Base-by-base conservation (phyloP, 164 flowering plant genomes). In the Aristolochia californica region DNA sequence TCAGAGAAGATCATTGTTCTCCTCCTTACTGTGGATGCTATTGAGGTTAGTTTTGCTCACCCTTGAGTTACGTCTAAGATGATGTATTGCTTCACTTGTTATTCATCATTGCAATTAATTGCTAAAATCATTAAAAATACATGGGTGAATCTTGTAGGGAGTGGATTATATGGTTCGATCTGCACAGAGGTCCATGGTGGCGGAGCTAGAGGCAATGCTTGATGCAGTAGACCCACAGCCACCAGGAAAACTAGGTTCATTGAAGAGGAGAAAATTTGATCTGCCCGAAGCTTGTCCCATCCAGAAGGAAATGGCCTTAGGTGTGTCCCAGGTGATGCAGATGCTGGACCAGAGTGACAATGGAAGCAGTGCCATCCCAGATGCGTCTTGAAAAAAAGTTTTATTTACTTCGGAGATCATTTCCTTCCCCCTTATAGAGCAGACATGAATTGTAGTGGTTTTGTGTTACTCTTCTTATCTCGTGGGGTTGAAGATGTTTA, bases 191-290 rank as follows among this genome's bases (percentile, higher is more conserved):
- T 82, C 89, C 10, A 85, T 93, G 85, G 77, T 87, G 66, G 95
- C 79, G 50, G 98, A 93, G 75, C 69, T 93, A 66, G 98, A 93
- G 67, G 91, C 91, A 50, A 87, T 87, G 91, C 94, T 93, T 2
- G 96, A 93, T 30, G 88, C 78, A 67, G 94, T 93, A 64, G 98
- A 93, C 48, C 99, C 99, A 7, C 97, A 85, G 61, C 91, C 89
- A 34, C 60, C 66, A 1, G 83, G 79, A 23, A 88, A 68, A 63
- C 68, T 83, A 22, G 77, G 81, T 15, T 82, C 83, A 11, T 61
- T 82, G 77, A 83, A 66, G 67, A 80, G 96, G 62, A 81, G 98
- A 69, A 89, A 74, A 11, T 93, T 93, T 38, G 96, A 89, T 66
- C 74, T 93, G 79, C 97, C 97, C 5, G 78, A 74, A 57, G 76